Conservation (phyloP, 441 rosid genomes). For the Gossypium trilobum region DNA sequence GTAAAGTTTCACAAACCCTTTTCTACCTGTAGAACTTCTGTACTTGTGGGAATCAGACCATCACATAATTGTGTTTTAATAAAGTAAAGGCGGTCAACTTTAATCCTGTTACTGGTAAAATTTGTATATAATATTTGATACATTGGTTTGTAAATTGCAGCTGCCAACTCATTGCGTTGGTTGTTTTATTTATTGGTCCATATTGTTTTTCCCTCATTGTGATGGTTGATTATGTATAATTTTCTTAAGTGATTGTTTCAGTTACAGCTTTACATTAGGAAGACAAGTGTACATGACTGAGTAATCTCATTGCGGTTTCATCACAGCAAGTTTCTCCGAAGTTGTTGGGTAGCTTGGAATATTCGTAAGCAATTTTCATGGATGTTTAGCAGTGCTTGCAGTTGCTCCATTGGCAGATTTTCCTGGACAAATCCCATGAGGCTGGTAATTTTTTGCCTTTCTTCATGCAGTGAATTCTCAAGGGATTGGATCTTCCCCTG, state of each 20-base stretch:
- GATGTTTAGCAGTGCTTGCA: background rate
- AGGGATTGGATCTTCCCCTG: constrained; percentile 79
- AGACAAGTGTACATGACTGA: background rate
- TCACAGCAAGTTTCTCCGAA: too few species aligned
- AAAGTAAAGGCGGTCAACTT: constrained; percentile 7
- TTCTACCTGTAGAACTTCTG: background rate
- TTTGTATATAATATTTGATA: constrained; percentile 14
- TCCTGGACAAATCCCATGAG: background rate
- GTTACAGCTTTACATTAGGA: too few species aligned
- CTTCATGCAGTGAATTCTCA: constrained; percentile 65
- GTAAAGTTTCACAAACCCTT: constrained; percentile 20
- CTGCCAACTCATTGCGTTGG: background rate
- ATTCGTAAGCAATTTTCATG: background rate
- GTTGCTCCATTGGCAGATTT: background rate
- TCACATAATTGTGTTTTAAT: constrained; percentile 8
- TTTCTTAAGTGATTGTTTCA: too few species aligned
- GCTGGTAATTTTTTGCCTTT: constrained; percentile 20
- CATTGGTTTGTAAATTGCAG: constrained; percentile 1
- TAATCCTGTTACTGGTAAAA: background rate
- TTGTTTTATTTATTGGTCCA: background rate
- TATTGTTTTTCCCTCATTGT: background rate
- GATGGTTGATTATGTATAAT: background rate
- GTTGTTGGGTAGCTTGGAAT: background rate
- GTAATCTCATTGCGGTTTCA: background rate
- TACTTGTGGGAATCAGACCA: constrained; percentile 12